Percentiles rank a stretch among this genome's conserved stretches.
Conservation (phyloP, 768 basidiomycete genomes). For the Gelatoporia subvermispora region DNA sequence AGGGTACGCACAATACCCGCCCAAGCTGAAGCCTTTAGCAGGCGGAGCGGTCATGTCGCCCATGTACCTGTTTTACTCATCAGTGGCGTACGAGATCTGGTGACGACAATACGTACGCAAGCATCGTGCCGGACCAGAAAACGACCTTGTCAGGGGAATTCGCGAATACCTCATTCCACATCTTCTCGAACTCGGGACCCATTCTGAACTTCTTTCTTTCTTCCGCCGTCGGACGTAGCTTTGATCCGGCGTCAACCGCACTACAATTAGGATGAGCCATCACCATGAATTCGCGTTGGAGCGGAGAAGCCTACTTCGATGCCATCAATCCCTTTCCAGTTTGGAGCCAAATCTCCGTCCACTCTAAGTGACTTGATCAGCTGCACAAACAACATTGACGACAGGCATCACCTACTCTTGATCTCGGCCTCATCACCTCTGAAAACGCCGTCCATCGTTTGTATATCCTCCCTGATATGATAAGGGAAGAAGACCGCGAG, state of each 20-base stretch:
- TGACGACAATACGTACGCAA: constrained; percentile 31
- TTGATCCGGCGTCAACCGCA: constrained; percentile 50
- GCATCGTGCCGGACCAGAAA: constrained; percentile 35
- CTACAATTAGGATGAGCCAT: constrained; percentile 22
- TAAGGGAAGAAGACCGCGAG: constrained; percentile 27
- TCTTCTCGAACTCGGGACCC: constrained; percentile 39
- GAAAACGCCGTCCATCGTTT: constrained; percentile 46
- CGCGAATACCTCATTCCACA: constrained; percentile 49
- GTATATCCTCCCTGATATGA: constrained; percentile 37
- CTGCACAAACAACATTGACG: neutral
- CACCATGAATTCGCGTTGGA: neutral
- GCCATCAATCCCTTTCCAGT: constrained; percentile 46
- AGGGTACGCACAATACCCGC: constrained; percentile 39
- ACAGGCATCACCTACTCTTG: constrained; percentile 30
- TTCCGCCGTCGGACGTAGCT: constrained; percentile 45
- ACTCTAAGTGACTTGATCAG: constrained; percentile 22
- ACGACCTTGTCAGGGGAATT: constrained; percentile 53
- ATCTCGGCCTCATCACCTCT: constrained; percentile 33
- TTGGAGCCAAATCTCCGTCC: constrained; percentile 29
- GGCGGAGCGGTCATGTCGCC: constrained; percentile 12
- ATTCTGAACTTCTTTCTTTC: constrained; percentile 41
- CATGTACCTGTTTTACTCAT: constrained; percentile 17
- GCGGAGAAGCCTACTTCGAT: constrained; percentile 38
- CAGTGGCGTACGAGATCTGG: neutral
- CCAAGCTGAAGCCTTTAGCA: constrained; percentile 24